Conservation (phyloP, 306 rosid genomes). For the Lathyrus sativus region DNA sequence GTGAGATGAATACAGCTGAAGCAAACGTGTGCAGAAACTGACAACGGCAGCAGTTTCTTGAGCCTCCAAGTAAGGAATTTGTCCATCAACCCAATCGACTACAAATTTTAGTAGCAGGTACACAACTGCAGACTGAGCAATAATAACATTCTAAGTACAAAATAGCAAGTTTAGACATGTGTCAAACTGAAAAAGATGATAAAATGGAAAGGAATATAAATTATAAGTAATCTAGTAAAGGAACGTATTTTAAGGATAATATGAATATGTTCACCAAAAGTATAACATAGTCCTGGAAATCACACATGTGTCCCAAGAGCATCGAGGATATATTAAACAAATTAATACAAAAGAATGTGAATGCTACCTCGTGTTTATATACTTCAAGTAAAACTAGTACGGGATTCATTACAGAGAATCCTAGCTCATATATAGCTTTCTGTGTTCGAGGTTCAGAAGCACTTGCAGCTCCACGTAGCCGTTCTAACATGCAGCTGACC, state of each 20-base stretch:
- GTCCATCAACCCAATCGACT: conserved; percentile 93
- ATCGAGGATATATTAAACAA: conserved; percentile 8
- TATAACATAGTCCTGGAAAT: conserved; percentile 12
- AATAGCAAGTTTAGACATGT: conserved; percentile 27
- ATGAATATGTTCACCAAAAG: conserved; percentile 10
- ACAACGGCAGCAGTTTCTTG: conserved; percentile 74
- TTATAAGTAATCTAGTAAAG: conserved; percentile 19
- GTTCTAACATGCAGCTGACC: conserved; percentile 93
- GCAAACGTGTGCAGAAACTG: conserved; percentile 86
- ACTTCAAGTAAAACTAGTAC: conserved; percentile 73
- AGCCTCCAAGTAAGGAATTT: conserved; percentile 85
- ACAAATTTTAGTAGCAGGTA: conserved; percentile 91
- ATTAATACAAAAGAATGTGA: conserved; percentile 28
- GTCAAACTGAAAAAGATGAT: conserved; percentile 29
- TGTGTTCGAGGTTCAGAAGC: conserved; percentile 94
- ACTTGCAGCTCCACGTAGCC: conserved; percentile 89
- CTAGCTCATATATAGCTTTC: conserved; percentile 83
- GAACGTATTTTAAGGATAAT: conserved; percentile 18
- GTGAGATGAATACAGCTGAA: conserved; percentile 87
- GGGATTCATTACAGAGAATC: conserved; percentile 80
- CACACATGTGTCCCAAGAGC: conserved; percentile 28
- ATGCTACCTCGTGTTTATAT: conserved; percentile 86
- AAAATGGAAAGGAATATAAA: neutral
- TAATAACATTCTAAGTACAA: conserved; percentile 37
- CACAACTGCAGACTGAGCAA: conserved; percentile 87